Percentiles rank a stretch among this genome's conserved stretches.
Evolutionary conservation across 192 early-diverging fungal genomes (phyloP).

Genomic region (Dissophora globulifera): DNA sequence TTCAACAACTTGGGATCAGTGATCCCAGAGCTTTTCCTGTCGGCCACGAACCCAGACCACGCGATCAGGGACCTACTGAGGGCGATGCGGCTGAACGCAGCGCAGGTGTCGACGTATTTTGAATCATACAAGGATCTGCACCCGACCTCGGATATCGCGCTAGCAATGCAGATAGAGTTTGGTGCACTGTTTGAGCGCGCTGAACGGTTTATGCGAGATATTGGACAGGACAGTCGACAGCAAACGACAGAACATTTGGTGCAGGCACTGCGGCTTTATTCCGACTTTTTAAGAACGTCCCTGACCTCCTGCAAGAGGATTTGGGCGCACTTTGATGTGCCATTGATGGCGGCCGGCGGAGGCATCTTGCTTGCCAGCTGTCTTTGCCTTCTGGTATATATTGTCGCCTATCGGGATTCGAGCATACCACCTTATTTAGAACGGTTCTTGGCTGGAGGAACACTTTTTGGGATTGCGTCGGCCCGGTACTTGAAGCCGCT

Average conservation of each 20-base stretch:
- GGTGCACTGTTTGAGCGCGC: conserved; percentile 36
- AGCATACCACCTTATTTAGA: conserved; percentile 27
- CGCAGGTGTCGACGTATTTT: conserved; percentile 75
- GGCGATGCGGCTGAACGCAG: conserved; percentile 69
- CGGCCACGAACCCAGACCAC: conserved; percentile 23
- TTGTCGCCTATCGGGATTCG: conserved; percentile 21
- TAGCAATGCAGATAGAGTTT: conserved; percentile 49
- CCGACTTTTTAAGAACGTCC: conserved; percentile 66
- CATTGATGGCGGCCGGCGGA: conserved; percentile 79
- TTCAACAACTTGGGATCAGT: conserved; percentile 91
- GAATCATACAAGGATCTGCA: conserved; percentile 63
- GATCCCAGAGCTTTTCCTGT: conserved; percentile 87
- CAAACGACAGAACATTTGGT: conserved; percentile 30
- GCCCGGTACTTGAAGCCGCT: conserved; percentile 20
- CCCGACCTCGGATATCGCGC: conserved; percentile 65
- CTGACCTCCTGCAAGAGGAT: conserved; percentile 80
- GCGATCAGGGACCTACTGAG: conserved; percentile 58
- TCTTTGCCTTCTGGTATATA: conserved; percentile 35
- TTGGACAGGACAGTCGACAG: conserved; percentile 18
- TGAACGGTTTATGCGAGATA: conserved; percentile 26
- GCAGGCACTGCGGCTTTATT: conserved; percentile 30
- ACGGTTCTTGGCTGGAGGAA: conserved; percentile 27
- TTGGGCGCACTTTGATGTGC: conserved; percentile 94
- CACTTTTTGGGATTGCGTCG: conserved; percentile 20
- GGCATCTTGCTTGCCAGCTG: conserved; percentile 62